A percentile compares a stretch with the other conserved stretches of the same genome.
These are phyloP conservation scores for Echinochloa phyllopogon DNA, from an alignment of 176 grass and related monocot genomes.

Conservation along the genomic window DNA sequence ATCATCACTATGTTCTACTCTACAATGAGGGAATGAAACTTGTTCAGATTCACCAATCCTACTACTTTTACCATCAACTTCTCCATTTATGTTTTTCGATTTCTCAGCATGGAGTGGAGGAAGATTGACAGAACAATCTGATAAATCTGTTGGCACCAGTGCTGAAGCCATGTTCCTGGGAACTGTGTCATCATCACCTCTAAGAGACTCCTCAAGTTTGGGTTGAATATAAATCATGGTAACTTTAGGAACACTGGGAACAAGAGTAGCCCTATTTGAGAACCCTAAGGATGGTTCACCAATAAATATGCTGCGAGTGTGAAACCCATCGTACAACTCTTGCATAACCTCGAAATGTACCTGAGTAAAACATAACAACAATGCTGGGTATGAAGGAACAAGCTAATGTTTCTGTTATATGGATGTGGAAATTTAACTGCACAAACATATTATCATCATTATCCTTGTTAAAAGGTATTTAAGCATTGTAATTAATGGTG, in stretches of 20 bases:
- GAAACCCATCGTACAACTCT: slow-evolving; percentile 31
- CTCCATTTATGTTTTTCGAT: slow-evolving; percentile 1
- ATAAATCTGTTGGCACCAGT: slow-evolving; percentile 19
- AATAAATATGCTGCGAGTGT: neutral
- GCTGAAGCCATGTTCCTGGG: slow-evolving; percentile 5
- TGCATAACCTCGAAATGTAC: slow-evolving; percentile 36
- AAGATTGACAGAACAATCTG: slow-evolving; percentile 5
- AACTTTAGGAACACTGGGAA: slow-evolving; percentile 10
- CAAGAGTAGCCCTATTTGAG: slow-evolving; percentile 26
- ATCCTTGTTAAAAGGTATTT: neutral
- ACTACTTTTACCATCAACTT: slow-evolving; percentile 13
- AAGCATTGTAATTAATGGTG: neutral
- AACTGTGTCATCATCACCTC: slow-evolving; percentile 21
- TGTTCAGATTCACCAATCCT: slow-evolving; percentile 37
- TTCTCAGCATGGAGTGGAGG: slow-evolving; percentile 30
- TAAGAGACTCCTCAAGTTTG: slow-evolving; percentile 6
- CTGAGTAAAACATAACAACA: slow-evolving; percentile 40
- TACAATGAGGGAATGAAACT: slow-evolving; percentile 12
- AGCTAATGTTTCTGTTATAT: neutral
- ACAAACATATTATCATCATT: neutral
- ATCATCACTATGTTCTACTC: slow-evolving; percentile 44
- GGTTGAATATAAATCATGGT: slow-evolving; percentile 9
- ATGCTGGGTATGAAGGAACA: neutral
- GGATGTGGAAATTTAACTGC: slow-evolving; percentile 25
- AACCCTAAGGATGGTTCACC: slow-evolving; percentile 29